phyloP scores from a whole-genome alignment of 441 rosid genomes.

The Mallotus repandus region DNA sequence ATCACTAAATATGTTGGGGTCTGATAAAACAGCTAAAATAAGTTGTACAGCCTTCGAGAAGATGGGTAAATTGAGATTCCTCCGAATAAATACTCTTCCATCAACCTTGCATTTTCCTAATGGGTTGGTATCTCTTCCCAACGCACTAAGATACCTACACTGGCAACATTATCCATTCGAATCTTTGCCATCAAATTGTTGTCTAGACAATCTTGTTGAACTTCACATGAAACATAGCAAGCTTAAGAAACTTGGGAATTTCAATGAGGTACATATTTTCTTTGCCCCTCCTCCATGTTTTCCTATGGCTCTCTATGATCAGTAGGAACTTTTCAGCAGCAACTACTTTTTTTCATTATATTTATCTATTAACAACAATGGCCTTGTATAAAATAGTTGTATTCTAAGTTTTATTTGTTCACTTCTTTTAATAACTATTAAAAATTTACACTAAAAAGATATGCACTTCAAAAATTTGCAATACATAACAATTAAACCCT shows the following conservation, averaged over 20 bases:
- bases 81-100: not conserved
- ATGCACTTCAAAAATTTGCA: too few relatives aligned
- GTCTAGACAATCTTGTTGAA: constrained; percentile 13
- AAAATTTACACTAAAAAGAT: too few relatives aligned
- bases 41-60: not conserved
- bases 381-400: too few relatives aligned
- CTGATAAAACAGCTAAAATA: not conserved
- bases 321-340: too few relatives aligned
- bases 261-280: not conserved
- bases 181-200: constrained; percentile 16
- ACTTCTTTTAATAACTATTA: too few relatives aligned
- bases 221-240: constrained; percentile 11
- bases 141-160: not conserved
- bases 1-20: not conserved
- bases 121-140: constrained; percentile 7
- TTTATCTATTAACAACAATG: too few relatives aligned
- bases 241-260: not conserved
- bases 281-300: too few relatives aligned
- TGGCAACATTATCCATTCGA: constrained; percentile 21
- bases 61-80: constrained; percentile 3
- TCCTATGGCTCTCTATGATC: too few relatives aligned
- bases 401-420: too few relatives aligned
- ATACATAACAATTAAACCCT: too few relatives aligned
- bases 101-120: not conserved
- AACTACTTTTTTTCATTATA: too few relatives aligned